These are phyloP conservation scores for Trichoderma koningiopsis DNA, from an alignment of 2,329 filamentous ascomycete species.

Conservation along the genomic window DNA sequence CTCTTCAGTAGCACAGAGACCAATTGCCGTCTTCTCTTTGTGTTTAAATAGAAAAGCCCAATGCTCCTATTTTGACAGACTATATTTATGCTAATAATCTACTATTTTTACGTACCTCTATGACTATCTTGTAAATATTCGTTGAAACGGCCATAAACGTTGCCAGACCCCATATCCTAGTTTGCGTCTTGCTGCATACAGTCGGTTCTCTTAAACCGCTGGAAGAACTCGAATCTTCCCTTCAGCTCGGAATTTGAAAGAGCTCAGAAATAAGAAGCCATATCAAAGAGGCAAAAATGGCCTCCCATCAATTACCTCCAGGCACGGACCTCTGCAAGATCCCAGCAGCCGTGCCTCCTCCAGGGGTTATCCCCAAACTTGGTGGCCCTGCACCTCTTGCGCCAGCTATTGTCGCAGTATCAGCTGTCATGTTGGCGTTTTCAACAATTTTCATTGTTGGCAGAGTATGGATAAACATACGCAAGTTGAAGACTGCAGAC, in stretches of 20 bases:
- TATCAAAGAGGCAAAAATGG: background rate
- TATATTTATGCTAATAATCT: background rate
- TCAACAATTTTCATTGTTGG: background rate
- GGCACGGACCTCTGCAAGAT: conserved; percentile 9
- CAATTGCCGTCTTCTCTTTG: background rate
- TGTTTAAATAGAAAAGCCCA: background rate
- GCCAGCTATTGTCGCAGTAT: background rate
- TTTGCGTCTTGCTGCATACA: background rate
- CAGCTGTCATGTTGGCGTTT: background rate
- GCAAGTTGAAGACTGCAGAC: background rate
- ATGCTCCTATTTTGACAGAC: background rate
- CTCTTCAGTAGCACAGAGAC: background rate
- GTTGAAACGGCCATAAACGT: background rate
- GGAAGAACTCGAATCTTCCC: background rate
- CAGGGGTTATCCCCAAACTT: background rate
- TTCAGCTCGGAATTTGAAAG: background rate
- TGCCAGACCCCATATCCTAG: background rate
- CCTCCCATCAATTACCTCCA: background rate
- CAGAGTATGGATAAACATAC: background rate
- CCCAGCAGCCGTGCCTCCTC: conserved; percentile 3
- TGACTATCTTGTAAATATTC: background rate
- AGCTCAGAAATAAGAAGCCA: background rate
- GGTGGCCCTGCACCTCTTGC: background rate
- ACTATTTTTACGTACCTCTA: background rate
- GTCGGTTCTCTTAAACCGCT: background rate